phyloP scores from a whole-genome alignment of 2,329 filamentous ascomycete species.

The Stagonosporopsis chrysanthemi region DNA sequence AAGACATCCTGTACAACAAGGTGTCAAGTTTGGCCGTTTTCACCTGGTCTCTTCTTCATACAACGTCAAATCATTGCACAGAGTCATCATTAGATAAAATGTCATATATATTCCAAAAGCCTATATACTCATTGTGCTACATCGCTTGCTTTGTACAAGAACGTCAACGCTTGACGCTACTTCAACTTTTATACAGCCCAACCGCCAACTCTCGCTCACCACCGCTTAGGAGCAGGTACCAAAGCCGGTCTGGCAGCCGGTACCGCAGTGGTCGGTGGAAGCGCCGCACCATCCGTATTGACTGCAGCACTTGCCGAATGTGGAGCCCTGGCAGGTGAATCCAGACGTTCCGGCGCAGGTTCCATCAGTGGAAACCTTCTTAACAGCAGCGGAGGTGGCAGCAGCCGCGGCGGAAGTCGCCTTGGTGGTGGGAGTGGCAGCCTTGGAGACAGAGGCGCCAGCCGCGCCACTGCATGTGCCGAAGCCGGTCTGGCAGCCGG shows the following conservation, averaged over 20 bases:
- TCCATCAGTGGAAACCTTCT: conserved; percentile 37
- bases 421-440: no score
- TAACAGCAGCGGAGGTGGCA: conserved; percentile 14
- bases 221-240: conserved; percentile 36
- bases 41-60: no score
- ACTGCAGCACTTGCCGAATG: conserved; percentile 57
- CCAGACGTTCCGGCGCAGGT: conserved; percentile 34
- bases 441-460: conserved; percentile 9
- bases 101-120: conserved; percentile 2
- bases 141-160: conserved; percentile 18
- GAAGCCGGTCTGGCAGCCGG: conserved; percentile 43
- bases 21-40: no score
- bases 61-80: not conserved
- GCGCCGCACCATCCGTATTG: conserved; percentile 51
- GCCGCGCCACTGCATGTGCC: conserved; percentile 42
- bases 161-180: conserved; percentile 16
- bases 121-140: conserved; percentile 14
- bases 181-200: conserved; percentile 14
- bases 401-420: conserved; percentile 7
- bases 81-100: not conserved
- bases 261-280: conserved; percentile 38
- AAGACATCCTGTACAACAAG: no score
- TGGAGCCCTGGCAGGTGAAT: conserved; percentile 52
- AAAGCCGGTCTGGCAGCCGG: conserved; percentile 43
- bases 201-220: not conserved